Evolutionary conservation across 768 basidiomycete species (phyloP), one percentile per base, ranked within the genome.

Genomic region (Dioszegia aurantiaca): DNA sequence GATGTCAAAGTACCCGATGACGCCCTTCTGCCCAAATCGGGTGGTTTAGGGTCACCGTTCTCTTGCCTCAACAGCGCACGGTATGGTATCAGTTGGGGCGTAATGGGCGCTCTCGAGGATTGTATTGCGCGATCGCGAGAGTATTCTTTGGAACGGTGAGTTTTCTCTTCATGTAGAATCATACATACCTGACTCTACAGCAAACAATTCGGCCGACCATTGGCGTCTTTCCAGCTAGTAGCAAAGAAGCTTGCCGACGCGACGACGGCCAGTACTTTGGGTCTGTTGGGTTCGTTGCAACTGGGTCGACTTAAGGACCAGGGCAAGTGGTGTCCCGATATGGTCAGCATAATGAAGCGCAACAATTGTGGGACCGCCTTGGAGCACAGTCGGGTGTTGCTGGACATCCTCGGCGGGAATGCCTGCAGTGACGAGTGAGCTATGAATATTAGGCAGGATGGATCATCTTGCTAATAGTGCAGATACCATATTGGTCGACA

Each of bases 231-330:
- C 84, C 94, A 98, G 77, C 85, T 98, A n/a, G 82, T 97, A 17
- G 93, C 97, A 76, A 94, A 94, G 84, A 98, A 98, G 78, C 82
- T 98, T 16, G 91, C 87, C 2, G 92, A 97, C 64, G 92, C 94
- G 12, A 87, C 91, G 63, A 89, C 86, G 1, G 90, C 95, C 69
- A 83, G 85, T 9, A 83, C 87, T 1, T 80, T 93, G 12, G 90
- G 92, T 5, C 79, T 78, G 9, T 60, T 77, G 1, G 75, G 73
- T 9, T 74, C 72, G 1, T 61, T 79, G 4, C 78, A 79, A 58
- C 72, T 80, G 23, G 93, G 93, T 1, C 81, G 91, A 28, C 80
- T 97, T 62, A 95, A 95, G 80, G 93, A 97, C 71, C 79, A 60
- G 83, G 86, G 74, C 30, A 55, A 81, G 78, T 81, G 80, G 80